Evolutionary conservation across 371 early-diverging fungal genomes (phyloP), one percentile per base, ranked within the genome.

Genomic region (Apophysomyces trapeziformis): DNA sequence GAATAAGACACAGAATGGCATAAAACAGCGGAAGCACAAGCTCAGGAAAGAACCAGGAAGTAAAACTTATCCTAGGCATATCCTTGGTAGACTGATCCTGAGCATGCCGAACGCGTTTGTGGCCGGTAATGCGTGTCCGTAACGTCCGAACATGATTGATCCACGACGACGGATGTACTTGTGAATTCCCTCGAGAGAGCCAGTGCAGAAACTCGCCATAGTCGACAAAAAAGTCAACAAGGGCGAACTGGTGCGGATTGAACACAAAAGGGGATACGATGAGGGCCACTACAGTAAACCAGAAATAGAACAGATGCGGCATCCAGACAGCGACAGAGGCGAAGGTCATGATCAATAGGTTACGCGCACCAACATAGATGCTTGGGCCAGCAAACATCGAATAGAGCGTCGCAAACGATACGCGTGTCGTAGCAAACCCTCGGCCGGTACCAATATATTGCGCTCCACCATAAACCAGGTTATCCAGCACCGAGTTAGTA

Each of bases 381-480:
- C 91, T 90, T 13, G 92, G 83, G 41, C 89, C 89, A 1, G 93
- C 88, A 72, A 94, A 96, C n/a, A 90, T 85, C 35, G 89, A 86
- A 65, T 89, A 95, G 8, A 95, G 83, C 32, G 82, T 72, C 0
- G 88, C 73, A 71, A 96, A 95, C 39, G 89, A 85, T 7, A 88
- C 71, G 2, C 95, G 87, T 11, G 93, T 81, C 5, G 93, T 96
- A 0, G 95, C 93, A 73, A 96, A 92, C 41, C 93, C 93, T 72
- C 96, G 92, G 0, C 96, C 96, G 2, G 93, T 93, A 39, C 88
- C 90, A 64, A 94, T 92, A 70, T 95, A 96, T 4, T 88, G 85
- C 35, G 93, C 93, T 12, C 93, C 93, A 58, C 94, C 94, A 70
- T 91, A 95, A 0, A 86, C 88, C 71, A 94, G 67, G 70, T 94